phyloP scores from a whole-genome alignment of 129 eudicot genomes.

The Tanacetum coccineum region DNA sequence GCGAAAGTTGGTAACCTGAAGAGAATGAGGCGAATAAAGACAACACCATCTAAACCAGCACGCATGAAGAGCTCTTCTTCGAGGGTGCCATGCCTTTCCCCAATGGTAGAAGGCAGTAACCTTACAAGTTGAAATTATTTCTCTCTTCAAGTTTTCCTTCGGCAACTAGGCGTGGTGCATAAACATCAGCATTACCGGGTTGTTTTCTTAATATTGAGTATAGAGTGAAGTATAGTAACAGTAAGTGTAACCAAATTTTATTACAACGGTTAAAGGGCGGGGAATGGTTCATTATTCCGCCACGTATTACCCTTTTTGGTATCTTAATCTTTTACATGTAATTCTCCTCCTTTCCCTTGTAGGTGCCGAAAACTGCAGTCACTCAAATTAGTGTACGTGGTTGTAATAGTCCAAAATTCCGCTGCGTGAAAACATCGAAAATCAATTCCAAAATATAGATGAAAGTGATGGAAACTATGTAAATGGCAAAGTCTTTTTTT shows the following conservation, averaged over 20 bases:
- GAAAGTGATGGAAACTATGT: background rate
- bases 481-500: constrained; percentile 5
- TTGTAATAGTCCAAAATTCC: constrained; percentile 12
- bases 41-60: constrained; percentile 91
- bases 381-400: constrained; percentile 9
- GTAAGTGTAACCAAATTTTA: constrained; percentile 78
- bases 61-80: constrained; percentile 55
- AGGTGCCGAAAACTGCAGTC: constrained; percentile 11
- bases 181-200: constrained; percentile 65
- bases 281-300: constrained; percentile 73
- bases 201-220: constrained; percentile 74
- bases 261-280: constrained; percentile 87
- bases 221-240: constrained; percentile 51
- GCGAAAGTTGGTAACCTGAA: constrained; percentile 49
- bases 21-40: constrained; percentile 67
- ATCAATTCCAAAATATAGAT: constrained; percentile 6
- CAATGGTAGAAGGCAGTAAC: constrained; percentile 70
- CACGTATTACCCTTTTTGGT: too few species aligned
- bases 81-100: constrained; percentile 77
- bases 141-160: constrained; percentile 45
- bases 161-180: constrained; percentile 73
- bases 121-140: constrained; percentile 45
- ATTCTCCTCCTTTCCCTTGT: too few species aligned
- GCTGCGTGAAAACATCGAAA: too few species aligned
- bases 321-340: too few species aligned